Base-by-base conservation (phyloP, 2,329 filamentous ascomycete species). In the Camillea tinctor region DNA sequence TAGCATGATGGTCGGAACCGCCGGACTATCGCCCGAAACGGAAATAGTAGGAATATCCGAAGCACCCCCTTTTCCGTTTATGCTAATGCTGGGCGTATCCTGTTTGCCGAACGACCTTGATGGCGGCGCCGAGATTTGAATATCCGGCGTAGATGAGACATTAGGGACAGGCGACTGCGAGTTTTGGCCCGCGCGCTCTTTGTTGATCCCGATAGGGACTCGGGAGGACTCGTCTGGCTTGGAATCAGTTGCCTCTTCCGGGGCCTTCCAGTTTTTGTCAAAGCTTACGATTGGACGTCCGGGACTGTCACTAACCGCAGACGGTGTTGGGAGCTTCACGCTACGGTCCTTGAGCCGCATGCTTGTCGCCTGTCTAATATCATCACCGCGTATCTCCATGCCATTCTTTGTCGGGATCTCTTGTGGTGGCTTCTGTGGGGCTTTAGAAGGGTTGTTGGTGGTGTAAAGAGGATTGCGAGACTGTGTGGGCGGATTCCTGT, bases 261-360 rank as follows among this genome's bases (percentile, higher is more conserved):
- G 85, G 72, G 87, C 84, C 81, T 87, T 90, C 88, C 92, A 97
- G 73, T 89, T 85, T 71, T 85, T 85, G 77, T 96, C 86, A 83
- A 98, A 98, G 84, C 94, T 98, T 82, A 98, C 94, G 81, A 98
- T 98, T 64, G 94, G 94, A 73, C 94, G 88, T 69, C 92, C 92
- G 69, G 91, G 90, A 72, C 85, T 90, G 79, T 97, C 90, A 79
- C 93, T 97, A 76, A 98, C 93, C 71, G 91, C 89, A 57, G 91
- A 92, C 66, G 94, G 94, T 71, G 90, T 94, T 24, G 93, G 94
- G 63, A 98, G 81, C 73, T 91, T 96, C 59, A 88, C 78, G 76
- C 93, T 97, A 72, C 93, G 88, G 75, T 97, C 92, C 74, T 88
- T 93, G 65, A 95, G 80, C 73, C 82, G 89, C 85, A 96, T 96